Percentiles rank a stretch among this genome's conserved stretches.
These are phyloP conservation scores for Rhizopus sp. DNA, from an alignment of 371 early-diverging fungal species.

Conservation along the genomic window DNA sequence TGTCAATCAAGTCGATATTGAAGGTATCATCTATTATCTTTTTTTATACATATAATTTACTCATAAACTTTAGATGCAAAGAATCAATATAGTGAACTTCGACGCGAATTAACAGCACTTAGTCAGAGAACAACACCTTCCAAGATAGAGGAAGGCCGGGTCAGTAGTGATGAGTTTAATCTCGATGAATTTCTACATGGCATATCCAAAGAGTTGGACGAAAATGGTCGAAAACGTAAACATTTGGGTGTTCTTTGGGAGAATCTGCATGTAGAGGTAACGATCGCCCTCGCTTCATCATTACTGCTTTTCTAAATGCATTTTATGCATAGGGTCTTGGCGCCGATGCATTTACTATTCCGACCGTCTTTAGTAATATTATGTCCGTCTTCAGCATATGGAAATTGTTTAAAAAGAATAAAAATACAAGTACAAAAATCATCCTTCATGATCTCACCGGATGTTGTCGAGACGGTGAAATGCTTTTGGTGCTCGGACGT, in stretches of 20 bases:
- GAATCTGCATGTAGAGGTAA: constrained; percentile 38
- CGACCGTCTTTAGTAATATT: constrained; percentile 25
- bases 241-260: constrained; percentile 52
- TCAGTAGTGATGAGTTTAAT: constrained; percentile 31
- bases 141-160: constrained; percentile 20
- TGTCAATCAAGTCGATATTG: constrained; percentile 12
- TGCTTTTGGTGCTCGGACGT: constrained; percentile 72
- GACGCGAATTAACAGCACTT: constrained; percentile 16
- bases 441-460: constrained; percentile 63
- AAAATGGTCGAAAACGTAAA: constrained; percentile 42
- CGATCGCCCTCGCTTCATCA: constrained; percentile 1
- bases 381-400: constrained; percentile 23
- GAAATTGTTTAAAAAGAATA: constrained; percentile 25
- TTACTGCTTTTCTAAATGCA: background rate
- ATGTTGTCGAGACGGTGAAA: constrained; percentile 66
- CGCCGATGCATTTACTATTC: constrained; percentile 42
- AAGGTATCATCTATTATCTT: constrained; percentile 9
- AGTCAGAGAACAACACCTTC: constrained; percentile 11
- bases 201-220: constrained; percentile 25
- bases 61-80: constrained; percentile 10
- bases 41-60: background rate
- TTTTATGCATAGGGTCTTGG: constrained; percentile 30
- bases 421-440: constrained; percentile 15
- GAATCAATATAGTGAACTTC: constrained; percentile 15
- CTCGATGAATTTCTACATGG: constrained; percentile 36